phyloP scores from a whole-genome alignment of 768 basidiomycete species.

The Rhodosporidiobolus odoratus region DNA sequence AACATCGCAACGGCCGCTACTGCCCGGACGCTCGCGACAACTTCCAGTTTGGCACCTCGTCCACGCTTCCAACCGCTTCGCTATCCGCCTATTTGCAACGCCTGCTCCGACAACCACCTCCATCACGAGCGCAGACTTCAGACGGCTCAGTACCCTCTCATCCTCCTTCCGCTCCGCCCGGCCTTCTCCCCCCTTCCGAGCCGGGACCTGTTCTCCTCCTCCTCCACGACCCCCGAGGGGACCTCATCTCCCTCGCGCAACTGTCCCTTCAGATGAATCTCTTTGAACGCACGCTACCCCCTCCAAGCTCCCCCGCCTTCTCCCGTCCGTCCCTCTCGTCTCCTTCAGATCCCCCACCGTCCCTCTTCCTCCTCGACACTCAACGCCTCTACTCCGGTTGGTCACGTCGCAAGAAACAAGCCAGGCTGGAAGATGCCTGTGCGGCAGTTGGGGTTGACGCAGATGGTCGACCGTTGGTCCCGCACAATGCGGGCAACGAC shows the following conservation, averaged over 20 bases:
- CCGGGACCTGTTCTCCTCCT: constrained; percentile 62
- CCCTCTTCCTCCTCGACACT: constrained; percentile 25
- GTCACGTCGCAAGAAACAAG: constrained; percentile 46
- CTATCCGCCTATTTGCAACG: constrained; percentile 45
- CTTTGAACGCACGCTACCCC: constrained; percentile 44
- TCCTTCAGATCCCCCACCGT: neutral
- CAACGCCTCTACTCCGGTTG: constrained; percentile 19
- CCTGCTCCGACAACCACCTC: neutral
- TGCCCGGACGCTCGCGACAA: constrained; percentile 62
- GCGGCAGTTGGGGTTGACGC: constrained; percentile 54
- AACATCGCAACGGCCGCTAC: constrained; percentile 59
- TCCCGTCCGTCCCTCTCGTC: neutral
- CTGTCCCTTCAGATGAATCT: constrained; percentile 66
- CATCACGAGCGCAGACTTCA: neutral
- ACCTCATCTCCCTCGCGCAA: constrained; percentile 71
- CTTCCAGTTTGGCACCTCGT: constrained; percentile 64
- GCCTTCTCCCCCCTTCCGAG: constrained; percentile 43
- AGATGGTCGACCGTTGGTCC: neutral
- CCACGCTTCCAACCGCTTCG: constrained; percentile 52
- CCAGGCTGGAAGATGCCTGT: constrained; percentile 60
- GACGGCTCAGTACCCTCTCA: constrained; percentile 6
- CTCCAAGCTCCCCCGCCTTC: neutral
- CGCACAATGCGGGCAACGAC: neutral
- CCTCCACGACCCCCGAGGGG: constrained; percentile 71
- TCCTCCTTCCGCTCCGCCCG: constrained; percentile 45